Conservation (phyloP, 306 rosid genomes). For the Malus sieversii region DNA sequence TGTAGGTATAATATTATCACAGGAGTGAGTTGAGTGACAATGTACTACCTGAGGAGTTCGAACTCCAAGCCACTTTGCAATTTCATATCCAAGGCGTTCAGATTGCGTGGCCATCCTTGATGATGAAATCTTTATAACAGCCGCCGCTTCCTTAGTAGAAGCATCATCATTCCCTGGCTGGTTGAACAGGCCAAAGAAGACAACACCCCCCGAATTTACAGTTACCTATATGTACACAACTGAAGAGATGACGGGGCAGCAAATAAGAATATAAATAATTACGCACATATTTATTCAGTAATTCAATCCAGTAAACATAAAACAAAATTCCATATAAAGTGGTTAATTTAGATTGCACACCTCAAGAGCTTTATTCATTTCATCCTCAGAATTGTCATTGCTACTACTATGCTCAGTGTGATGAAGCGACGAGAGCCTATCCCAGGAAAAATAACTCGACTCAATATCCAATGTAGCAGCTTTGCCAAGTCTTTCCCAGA, state of each 20-base stretch:
- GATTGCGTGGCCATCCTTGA: constrained; percentile 94
- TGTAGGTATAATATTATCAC: constrained; percentile 3
- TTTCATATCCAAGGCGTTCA: constrained; percentile 90
- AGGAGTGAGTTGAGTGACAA: not conserved
- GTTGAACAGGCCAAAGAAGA: constrained; percentile 82
- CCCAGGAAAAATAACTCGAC: constrained; percentile 70
- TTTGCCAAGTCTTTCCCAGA: constrained; percentile 92
- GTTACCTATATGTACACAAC: constrained; percentile 64
- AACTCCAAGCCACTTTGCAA: constrained; percentile 82
- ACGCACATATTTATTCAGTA: not conserved
- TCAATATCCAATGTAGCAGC: constrained; percentile 74
- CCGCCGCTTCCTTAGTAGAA: constrained; percentile 67
- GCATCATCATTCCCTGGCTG: constrained; percentile 34
- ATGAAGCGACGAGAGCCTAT: constrained; percentile 68
- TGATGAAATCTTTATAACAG: constrained; percentile 83
- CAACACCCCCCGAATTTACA: constrained; percentile 93
- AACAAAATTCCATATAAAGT: not conserved
- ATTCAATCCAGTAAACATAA: not conserved
- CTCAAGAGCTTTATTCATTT: constrained; percentile 77
- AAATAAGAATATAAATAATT: constrained; percentile 14
- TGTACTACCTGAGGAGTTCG: constrained; percentile 77
- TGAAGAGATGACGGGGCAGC: constrained; percentile 25
- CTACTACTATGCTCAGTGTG: constrained; percentile 70
- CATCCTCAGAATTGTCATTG: constrained; percentile 79
- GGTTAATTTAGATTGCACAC: constrained; percentile 28